phyloP scores from a whole-genome alignment of 2,329 filamentous ascomycete genomes.

The Colletotrichum cuscutae region DNA sequence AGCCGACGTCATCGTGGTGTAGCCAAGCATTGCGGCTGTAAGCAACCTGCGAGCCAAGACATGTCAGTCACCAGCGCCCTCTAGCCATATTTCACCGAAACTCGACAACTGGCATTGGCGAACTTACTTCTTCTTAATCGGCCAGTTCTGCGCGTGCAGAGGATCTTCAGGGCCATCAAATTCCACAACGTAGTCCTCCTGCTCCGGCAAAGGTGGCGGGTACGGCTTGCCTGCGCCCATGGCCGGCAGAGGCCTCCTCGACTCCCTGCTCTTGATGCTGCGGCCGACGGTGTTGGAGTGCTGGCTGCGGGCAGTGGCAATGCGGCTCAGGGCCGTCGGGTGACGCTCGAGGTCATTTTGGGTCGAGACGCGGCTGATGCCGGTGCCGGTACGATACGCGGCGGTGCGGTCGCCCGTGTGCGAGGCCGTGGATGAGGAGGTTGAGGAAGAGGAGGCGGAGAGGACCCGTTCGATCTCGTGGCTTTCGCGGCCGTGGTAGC shows the following conservation, averaged over 20 bases:
- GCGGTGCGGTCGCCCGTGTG: constrained; percentile 39
- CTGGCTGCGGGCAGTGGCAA: constrained; percentile 76
- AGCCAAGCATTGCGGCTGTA: constrained; percentile 76
- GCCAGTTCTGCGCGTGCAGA: constrained; percentile 89
- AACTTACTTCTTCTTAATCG: constrained; percentile 77
- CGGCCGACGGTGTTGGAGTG: constrained; percentile 78
- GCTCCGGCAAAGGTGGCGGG: constrained; percentile 74
- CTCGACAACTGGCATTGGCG: not conserved
- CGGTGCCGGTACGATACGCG: constrained; percentile 49
- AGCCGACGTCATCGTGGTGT: constrained; percentile 76
- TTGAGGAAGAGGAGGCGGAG: constrained; percentile 62
- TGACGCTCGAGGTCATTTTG: constrained; percentile 75
- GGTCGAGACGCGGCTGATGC: constrained; percentile 71
- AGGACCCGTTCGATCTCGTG: constrained; percentile 70
- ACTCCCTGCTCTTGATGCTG: constrained; percentile 58
- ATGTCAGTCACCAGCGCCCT: constrained; percentile 10
- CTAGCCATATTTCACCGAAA: not conserved
- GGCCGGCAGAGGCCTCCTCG: constrained; percentile 68
- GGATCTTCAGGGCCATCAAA: constrained; percentile 88
- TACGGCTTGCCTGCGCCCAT: constrained; percentile 82
- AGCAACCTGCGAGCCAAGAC: constrained; percentile 55
- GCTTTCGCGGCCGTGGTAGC: constrained; percentile 53
- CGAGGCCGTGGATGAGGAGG: constrained; percentile 57
- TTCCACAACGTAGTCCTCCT: constrained; percentile 83
- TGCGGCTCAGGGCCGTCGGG: constrained; percentile 75